Evolutionary conservation across 2,329 filamentous ascomycete species (phyloP), one percentile per base, ranked within the genome.

Genomic region (Setomelanomma holmii): DNA sequence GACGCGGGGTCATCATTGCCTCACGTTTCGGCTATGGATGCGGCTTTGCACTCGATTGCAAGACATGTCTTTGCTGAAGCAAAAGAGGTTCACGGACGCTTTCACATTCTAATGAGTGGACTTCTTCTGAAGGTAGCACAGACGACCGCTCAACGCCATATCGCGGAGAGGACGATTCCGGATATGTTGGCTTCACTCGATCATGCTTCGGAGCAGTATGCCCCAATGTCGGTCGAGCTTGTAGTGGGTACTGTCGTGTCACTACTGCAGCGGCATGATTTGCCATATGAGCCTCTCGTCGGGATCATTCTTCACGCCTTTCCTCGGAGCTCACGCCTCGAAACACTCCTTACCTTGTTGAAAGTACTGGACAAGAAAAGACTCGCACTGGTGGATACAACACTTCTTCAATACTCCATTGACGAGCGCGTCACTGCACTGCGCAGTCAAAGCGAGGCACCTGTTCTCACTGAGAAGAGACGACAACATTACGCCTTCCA

Each of bases 281-380:
- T 65, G 16, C 55, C 61, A 12, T 35, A 40, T 11, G 23, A 48
- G 12, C 6, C 27, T 21, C 11, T 41, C 19, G 24, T 24, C 8
- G 12, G 23, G n/a, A 34, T 41, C 16, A 23, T 35, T 7, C 17
- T 40, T 5, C 19, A 41, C 19, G 2, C 55, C 8, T 19, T 66
- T 10, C 33, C 55, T 33, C 23, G 42, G 7, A 24, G 59, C 45
- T 53, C 55, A 12, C 44, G 55, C 10, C 24, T 59, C 8, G 21
- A 40, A n/a, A n/a, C 34, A 7, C 46, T 56, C 4, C 20, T 58
- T 33, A 40, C 49, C 7, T 53, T 62, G 27, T 38, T 68, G 8
- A 40, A 54, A 19, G 45, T 45, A 12, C 34, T 68, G 19, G 27
- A 48, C 16, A 44, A 42, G 12, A 40, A 49, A 11, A 41, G 47